Conservation (phyloP, 2,329 filamentous ascomycete species). For the Claviceps sorghi region DNA sequence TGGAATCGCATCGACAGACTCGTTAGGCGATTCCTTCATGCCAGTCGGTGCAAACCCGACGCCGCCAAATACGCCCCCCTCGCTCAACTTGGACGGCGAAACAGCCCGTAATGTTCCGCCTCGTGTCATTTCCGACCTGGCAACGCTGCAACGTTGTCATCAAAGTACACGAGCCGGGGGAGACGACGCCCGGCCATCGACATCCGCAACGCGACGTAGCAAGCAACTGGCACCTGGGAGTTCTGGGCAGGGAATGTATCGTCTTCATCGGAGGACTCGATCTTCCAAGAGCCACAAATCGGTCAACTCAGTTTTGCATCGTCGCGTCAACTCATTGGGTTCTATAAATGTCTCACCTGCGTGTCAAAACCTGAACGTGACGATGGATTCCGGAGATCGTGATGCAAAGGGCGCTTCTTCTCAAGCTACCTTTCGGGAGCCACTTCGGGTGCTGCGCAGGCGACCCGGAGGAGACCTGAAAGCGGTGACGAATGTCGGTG, state of each 20-base stretch:
- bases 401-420: slow-evolving; percentile 29
- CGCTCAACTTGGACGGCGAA: slow-evolving; percentile 22
- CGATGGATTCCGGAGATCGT: slow-evolving; percentile 37
- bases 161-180: slow-evolving; percentile 16
- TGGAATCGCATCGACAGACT: slow-evolving; percentile 33
- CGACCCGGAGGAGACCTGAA: slow-evolving; percentile 63
- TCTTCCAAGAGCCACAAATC: slow-evolving; percentile 37
- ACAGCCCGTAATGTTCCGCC: slow-evolving; percentile 35
- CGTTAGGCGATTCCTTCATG: slow-evolving; percentile 38
- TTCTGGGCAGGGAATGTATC: slow-evolving; percentile 13
- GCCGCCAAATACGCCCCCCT: slow-evolving; percentile 47
- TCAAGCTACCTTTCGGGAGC: slow-evolving; percentile 27
- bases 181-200: slow-evolving; percentile 19
- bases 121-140: slow-evolving; percentile 32
- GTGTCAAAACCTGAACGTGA: slow-evolving; percentile 47
- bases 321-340: slow-evolving; percentile 45
- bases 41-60: slow-evolving; percentile 38
- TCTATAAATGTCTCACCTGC: slow-evolving; percentile 39
- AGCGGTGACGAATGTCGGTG: slow-evolving; percentile 50
- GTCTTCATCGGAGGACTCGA: slow-evolving; percentile 27
- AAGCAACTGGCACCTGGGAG: slow-evolving; percentile 15
- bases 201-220: slow-evolving; percentile 14
- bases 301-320: slow-evolving; percentile 34
- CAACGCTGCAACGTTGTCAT: slow-evolving; percentile 21
- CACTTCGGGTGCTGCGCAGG: slow-evolving; percentile 51